Percentiles rank a stretch among this genome's conserved stretches.
Evolutionary conservation across 2,329 filamentous ascomycete genomes (phyloP).

Genomic region (Talaromyces amestolkiae): DNA sequence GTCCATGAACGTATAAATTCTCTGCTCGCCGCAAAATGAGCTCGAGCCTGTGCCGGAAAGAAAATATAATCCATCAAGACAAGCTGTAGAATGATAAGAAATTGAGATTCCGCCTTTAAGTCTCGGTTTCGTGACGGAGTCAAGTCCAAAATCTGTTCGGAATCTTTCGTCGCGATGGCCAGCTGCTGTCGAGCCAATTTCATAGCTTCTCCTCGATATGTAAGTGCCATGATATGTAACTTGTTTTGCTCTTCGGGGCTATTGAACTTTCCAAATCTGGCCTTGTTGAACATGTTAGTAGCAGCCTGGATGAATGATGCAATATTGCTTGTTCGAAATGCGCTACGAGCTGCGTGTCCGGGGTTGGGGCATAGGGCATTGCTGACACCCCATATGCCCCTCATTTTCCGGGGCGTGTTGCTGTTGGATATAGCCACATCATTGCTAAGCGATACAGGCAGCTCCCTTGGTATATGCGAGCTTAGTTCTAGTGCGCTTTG

Average conservation of each 20-base stretch:
- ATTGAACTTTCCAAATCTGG: conserved; percentile 1
- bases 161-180: not conserved
- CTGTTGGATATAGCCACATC: not conserved
- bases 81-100: conserved; percentile 11
- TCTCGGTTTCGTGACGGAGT: not conserved
- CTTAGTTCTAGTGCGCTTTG: not conserved
- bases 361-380: conserved; percentile 10
- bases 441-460: not conserved
- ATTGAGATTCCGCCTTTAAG: not conserved
- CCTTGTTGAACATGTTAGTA: conserved; percentile 1
- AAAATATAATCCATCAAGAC: conserved; percentile 15
- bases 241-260: conserved; percentile 10
- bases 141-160: not conserved
- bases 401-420: not conserved
- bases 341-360: conserved; percentile 6
- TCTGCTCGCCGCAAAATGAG: conserved; percentile 14
- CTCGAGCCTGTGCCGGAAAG: conserved; percentile 11
- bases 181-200: conserved; percentile 12
- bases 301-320: not conserved
- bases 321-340: conserved; percentile 7
- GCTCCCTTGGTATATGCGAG: not conserved
- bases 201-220: conserved; percentile 15
- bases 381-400: conserved; percentile 14
- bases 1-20: conserved; percentile 5
- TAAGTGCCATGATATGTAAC: conserved; percentile 11